Evolutionary conservation across 2,329 filamentous ascomycete genomes (phyloP).

Genomic region (Alternaria arborescens): DNA sequence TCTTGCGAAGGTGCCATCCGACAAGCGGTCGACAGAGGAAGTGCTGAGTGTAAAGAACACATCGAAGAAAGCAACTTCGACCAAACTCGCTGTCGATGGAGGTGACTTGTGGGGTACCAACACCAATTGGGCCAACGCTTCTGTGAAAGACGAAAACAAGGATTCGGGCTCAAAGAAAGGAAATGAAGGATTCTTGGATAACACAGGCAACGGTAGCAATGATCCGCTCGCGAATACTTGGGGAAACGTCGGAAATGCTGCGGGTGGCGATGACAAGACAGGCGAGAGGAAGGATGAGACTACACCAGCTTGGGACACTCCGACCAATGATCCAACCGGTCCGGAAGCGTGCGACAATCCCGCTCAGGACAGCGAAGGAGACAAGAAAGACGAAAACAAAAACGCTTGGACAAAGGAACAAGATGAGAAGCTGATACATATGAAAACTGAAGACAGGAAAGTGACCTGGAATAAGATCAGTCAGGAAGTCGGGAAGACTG

Average conservation of each 20-base stretch:
- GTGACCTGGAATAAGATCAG: slow-evolving; percentile 35
- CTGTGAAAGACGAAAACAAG: background rate
- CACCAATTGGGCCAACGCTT: background rate
- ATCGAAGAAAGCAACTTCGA: slow-evolving; percentile 9
- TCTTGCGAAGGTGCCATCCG: slow-evolving; percentile 22
- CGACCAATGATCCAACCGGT: background rate
- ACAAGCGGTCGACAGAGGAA: slow-evolving; percentile 12
- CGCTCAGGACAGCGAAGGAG: background rate
- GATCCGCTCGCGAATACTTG: background rate
- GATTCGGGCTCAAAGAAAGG: slow-evolving; percentile 9
- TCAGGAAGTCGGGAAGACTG: slow-evolving; percentile 36
- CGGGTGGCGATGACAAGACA: slow-evolving; percentile 1
- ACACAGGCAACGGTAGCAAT: background rate
- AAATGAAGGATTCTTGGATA: background rate
- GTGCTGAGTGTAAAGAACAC: background rate
- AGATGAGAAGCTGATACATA: slow-evolving; percentile 51
- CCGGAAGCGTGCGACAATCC: too few species aligned
- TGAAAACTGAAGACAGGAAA: slow-evolving; percentile 42
- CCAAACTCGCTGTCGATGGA: background rate
- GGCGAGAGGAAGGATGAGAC: background rate
- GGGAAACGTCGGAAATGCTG: background rate
- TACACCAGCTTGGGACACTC: background rate
- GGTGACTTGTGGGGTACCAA: background rate
- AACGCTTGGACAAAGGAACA: slow-evolving; percentile 49
- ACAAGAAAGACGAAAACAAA: slow-evolving; percentile 2